Base-by-base conservation (phyloP, 2,329 filamentous ascomycete species). In the Ceratocystis eucalypticola region DNA sequence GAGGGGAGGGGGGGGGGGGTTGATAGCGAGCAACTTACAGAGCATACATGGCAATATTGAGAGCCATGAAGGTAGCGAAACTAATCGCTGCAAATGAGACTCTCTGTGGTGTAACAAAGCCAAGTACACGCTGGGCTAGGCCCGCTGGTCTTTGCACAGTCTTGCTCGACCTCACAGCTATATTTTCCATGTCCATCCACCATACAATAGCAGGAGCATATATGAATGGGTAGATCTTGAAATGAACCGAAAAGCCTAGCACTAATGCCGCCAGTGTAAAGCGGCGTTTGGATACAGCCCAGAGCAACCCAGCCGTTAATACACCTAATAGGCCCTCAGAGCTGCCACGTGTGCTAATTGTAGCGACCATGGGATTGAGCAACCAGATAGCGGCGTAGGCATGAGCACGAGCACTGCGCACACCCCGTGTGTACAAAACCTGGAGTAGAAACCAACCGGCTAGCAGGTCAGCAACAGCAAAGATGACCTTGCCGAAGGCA, bases 151-250 rank as follows among this genome's bases (percentile, higher is more conserved):
- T 30, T 8, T 50, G 8, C 1, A 68, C 66, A 44, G 30, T 5
- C 37, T 41, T 41, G 12, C 10, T 41, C 10, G 37, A 41, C 20
- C 69, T 70, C 5, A 46, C 22, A 7, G 72, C 71, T 67, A 82
- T 74, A 30, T 74, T 75, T 69, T 82, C 80, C 2, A 76, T 77
- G 70, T 89, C 88, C 77, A 93, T 84, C 87, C 87, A 92, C 87
- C 88, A 91, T 4, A 91, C 75, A 53, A 94, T 86, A 2, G 88
- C 86, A 0, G 87, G 84, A 1, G 89, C 93, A 75, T 99, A 99
- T 68, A 99, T 90, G 75, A 97, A 96, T 0, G 94, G 94, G 72
- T 99, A 99, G 69, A 99, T 97, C 80, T 99, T 99, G 77, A 99
- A 95, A 76, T 99, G 94, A 30, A 97, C 92, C 1, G 85, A 85